Evolutionary conservation across 352 stramenopile species (phyloP).

Genomic region (Pythium aristosporum): DNA sequence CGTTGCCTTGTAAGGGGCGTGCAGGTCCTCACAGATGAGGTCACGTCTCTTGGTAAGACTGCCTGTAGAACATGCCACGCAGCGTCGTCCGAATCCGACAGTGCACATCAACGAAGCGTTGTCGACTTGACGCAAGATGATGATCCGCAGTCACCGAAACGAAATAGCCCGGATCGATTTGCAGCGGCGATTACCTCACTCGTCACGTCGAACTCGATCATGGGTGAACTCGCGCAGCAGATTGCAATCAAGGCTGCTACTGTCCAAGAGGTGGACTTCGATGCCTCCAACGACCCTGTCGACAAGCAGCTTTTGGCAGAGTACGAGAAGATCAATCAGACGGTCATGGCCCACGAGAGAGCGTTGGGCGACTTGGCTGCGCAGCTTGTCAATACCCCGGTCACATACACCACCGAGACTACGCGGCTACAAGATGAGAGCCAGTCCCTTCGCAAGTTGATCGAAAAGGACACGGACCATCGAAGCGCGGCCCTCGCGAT

Average conservation of each 20-base stretch:
- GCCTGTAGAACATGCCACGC: not conserved
- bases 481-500: slow-evolving; percentile 39
- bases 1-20: slow-evolving; percentile 12
- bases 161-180: not conserved
- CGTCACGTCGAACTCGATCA: not conserved
- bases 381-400: slow-evolving; percentile 25
- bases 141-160: slow-evolving; percentile 5
- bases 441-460: slow-evolving; percentile 34
- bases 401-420: slow-evolving; percentile 24
- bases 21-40: slow-evolving; percentile 2
- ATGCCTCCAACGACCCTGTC: slow-evolving; percentile 17
- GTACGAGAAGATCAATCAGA: slow-evolving; percentile 18
- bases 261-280: not conserved
- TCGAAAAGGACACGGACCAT: slow-evolving; percentile 29
- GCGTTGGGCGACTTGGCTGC: slow-evolving; percentile 32
- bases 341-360: slow-evolving; percentile 32
- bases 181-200: not conserved
- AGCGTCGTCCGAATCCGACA: not conserved
- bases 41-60: not conserved
- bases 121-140: slow-evolving; percentile 17
- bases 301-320: slow-evolving; percentile 15
- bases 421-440: slow-evolving; percentile 41
- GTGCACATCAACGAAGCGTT: not conserved
- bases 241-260: not conserved
- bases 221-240: not conserved